Percentiles rank a stretch among this genome's conserved stretches.
Evolutionary conservation across 306 rosid species (phyloP).

Genomic region (Glycyrrhiza uralensis): DNA sequence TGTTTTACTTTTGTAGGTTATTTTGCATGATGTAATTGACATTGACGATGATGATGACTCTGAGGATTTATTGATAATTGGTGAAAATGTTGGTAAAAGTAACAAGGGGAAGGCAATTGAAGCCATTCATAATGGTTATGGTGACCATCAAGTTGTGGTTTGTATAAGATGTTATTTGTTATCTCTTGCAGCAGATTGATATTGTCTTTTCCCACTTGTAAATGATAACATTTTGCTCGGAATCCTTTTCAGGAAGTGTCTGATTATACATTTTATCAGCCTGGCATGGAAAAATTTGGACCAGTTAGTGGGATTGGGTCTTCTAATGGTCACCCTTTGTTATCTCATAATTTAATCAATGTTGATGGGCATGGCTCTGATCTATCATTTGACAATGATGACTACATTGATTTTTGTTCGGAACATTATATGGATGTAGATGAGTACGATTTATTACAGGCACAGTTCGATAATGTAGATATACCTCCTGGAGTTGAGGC

Average conservation of each 20-base stretch:
- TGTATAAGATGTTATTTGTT: slow-evolving; percentile 30
- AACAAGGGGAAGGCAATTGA: slow-evolving; percentile 57
- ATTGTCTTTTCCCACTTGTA: neutral
- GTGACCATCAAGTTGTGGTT: slow-evolving; percentile 50
- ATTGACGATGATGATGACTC: slow-evolving; percentile 55
- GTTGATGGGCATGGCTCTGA: slow-evolving; percentile 54
- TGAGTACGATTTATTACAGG: slow-evolving; percentile 58
- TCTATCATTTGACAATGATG: slow-evolving; percentile 42
- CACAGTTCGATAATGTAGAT: slow-evolving; percentile 67
- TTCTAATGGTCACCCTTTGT: slow-evolving; percentile 33
- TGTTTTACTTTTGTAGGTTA: slow-evolving; percentile 37
- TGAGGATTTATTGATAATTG: slow-evolving; percentile 44
- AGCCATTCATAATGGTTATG: slow-evolving; percentile 35
- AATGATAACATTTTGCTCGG: slow-evolving; percentile 22
- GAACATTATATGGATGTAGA: slow-evolving; percentile 63
- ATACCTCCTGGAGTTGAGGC: slow-evolving; percentile 81
- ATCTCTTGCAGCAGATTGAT: slow-evolving; percentile 11
- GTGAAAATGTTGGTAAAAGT: slow-evolving; percentile 36
- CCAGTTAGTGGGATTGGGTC: slow-evolving; percentile 42
- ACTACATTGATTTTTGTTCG: slow-evolving; percentile 19
- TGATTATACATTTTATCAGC: slow-evolving; percentile 23
- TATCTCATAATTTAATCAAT: slow-evolving; percentile 40
- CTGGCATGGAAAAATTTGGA: slow-evolving; percentile 36
- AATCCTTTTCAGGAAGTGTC: slow-evolving; percentile 37
- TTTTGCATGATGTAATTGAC: slow-evolving; percentile 59